phyloP scores from a whole-genome alignment of 2,329 filamentous ascomycete species.

The Chaetomiaceae sp. region DNA sequence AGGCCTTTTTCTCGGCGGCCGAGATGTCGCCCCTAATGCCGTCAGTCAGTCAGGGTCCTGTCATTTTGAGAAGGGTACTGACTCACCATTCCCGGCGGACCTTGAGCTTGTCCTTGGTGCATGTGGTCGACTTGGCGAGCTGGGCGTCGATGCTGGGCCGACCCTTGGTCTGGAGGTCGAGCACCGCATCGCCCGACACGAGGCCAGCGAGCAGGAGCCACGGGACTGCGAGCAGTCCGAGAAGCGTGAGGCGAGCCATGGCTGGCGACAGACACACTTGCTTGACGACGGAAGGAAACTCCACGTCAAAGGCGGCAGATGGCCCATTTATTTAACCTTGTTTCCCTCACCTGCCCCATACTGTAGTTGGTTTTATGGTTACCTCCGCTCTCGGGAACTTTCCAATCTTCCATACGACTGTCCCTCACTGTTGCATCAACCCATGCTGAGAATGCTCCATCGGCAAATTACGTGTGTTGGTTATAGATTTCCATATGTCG shows the following conservation, averaged over 20 bases:
- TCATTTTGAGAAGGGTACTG: background rate
- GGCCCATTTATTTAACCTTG: background rate
- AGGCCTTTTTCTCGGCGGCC: slow-evolving; percentile 28
- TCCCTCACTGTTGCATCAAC: background rate
- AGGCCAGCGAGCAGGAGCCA: slow-evolving; percentile 20
- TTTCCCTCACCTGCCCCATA: background rate
- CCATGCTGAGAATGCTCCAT: slow-evolving; percentile 1
- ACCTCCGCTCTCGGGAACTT: slow-evolving; percentile 2
- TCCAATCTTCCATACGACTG: slow-evolving; percentile 8
- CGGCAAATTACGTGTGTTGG: slow-evolving; percentile 12
- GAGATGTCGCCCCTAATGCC: slow-evolving; percentile 30
- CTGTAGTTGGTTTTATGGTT: too few relatives aligned
- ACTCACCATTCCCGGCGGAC: slow-evolving; percentile 31
- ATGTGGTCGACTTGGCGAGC: slow-evolving; percentile 31
- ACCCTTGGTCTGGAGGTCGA: slow-evolving; percentile 30
- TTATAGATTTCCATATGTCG: background rate
- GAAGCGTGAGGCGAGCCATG: slow-evolving; percentile 25
- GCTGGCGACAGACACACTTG: background rate
- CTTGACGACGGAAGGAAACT: background rate
- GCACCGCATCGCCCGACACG: slow-evolving; percentile 26
- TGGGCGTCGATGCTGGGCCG: slow-evolving; percentile 26
- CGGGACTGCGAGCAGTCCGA: slow-evolving; percentile 24
- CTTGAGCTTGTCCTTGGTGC: slow-evolving; percentile 30
- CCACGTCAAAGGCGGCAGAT: background rate
- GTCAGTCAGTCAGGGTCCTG: background rate